phyloP scores from a whole-genome alignment of 495 filamentous ascomycete species.

The Aspergillus nanangensis region DNA sequence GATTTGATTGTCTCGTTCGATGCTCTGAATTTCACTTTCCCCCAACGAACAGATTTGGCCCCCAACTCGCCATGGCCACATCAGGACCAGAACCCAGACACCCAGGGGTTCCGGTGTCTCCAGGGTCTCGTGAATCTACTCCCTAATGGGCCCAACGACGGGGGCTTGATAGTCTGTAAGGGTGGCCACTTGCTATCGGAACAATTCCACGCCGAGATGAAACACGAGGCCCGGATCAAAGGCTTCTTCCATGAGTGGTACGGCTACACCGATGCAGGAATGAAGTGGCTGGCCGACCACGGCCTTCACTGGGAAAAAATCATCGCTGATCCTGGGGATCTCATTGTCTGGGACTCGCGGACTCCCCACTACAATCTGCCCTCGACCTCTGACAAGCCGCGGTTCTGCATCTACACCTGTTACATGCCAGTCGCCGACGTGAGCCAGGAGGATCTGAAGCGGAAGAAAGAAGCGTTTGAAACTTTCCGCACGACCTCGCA shows the following conservation, averaged over 20 bases:
- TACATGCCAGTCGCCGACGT: slow-evolving; percentile 33
- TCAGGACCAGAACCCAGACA: slow-evolving; percentile 39
- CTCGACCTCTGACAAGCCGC: slow-evolving; percentile 15
- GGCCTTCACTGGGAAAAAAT: slow-evolving; percentile 34
- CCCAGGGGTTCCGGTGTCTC: slow-evolving; percentile 38
- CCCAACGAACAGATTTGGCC: slow-evolving; percentile 19
- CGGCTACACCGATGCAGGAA: slow-evolving; percentile 31
- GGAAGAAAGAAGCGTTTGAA: slow-evolving; percentile 36
- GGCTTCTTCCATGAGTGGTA: slow-evolving; percentile 36
- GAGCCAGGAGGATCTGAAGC: slow-evolving; percentile 26
- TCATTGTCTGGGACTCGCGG: slow-evolving; percentile 41
- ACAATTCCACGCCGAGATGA: slow-evolving; percentile 31
- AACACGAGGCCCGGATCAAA: slow-evolving; percentile 27
- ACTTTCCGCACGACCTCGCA: slow-evolving; percentile 21
- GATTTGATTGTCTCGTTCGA: slow-evolving; percentile 46
- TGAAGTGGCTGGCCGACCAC: slow-evolving; percentile 34
- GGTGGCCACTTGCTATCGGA: slow-evolving; percentile 29
- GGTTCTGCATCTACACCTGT: slow-evolving; percentile 32
- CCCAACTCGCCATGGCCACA: slow-evolving; percentile 47
- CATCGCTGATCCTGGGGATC: slow-evolving; percentile 35
- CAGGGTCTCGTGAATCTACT: slow-evolving; percentile 45
- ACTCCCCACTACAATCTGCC: slow-evolving; percentile 36
- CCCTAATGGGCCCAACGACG: slow-evolving; percentile 39
- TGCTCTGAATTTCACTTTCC: slow-evolving; percentile 37
- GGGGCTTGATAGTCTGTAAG: slow-evolving; percentile 35